These are phyloP conservation scores for Aureobasidium sp. DNA, from an alignment of 2,329 filamentous ascomycete species.

Conservation along the genomic window DNA sequence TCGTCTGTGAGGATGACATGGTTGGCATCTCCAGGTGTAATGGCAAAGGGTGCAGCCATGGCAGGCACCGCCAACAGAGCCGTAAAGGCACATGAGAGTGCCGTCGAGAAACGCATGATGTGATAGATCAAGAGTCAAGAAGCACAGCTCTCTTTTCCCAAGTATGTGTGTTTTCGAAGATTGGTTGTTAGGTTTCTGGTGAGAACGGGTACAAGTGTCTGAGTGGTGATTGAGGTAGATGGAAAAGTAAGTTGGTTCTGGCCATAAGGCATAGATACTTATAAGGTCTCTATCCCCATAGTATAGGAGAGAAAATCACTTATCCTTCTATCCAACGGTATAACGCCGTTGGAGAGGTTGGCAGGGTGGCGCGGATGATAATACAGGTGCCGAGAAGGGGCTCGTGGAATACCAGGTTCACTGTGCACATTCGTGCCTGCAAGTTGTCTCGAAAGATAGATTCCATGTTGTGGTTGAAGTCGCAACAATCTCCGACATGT, in stretches of 20 bases:
- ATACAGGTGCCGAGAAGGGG: slow-evolving; percentile 10
- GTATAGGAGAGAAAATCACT: slow-evolving; percentile 8
- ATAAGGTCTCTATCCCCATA: background rate
- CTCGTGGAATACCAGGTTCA: background rate
- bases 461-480: background rate
- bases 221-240: background rate
- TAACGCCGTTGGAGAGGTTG: slow-evolving; percentile 11
- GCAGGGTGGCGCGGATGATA: slow-evolving; percentile 9
- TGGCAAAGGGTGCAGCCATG: slow-evolving; percentile 18
- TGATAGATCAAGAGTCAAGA: background rate
- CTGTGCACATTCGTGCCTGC: background rate
- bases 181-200: background rate
- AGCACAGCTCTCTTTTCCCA: background rate
- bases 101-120: slow-evolving; percentile 10
- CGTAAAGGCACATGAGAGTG: slow-evolving; percentile 7
- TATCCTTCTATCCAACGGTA: slow-evolving; percentile 7
- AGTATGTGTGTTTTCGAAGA: background rate
- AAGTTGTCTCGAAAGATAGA: background rate
- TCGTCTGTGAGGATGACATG: slow-evolving; percentile 20
- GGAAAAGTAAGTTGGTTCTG: background rate
- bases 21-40: slow-evolving; percentile 17
- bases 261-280: slow-evolving; percentile 3
- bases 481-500: background rate
- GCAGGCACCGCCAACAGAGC: slow-evolving; percentile 10
- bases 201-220: background rate